Percentiles rank a stretch among this genome's conserved stretches.
Conservation (phyloP, 2,329 filamentous ascomycete species). For the Delphinella strobiligena region DNA sequence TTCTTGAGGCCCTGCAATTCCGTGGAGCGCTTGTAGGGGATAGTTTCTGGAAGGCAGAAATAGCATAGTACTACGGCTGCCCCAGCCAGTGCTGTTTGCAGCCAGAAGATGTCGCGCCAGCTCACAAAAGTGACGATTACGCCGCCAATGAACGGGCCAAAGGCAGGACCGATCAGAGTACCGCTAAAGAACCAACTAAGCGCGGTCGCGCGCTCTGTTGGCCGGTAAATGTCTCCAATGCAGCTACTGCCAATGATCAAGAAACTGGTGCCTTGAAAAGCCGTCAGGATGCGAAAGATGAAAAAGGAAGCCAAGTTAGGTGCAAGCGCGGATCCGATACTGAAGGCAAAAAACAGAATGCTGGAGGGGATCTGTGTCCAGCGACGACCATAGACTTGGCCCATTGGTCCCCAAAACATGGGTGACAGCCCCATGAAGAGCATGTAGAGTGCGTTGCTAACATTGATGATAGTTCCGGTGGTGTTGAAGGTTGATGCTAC, state of each 20-base stretch:
- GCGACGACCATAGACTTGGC: conserved; percentile 34
- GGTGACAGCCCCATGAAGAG: conserved; percentile 60
- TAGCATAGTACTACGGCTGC: conserved; percentile 47
- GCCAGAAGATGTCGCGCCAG: conserved; percentile 69
- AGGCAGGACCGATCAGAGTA: conserved; percentile 58
- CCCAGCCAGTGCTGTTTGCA: conserved; percentile 58
- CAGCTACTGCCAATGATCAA: conserved; percentile 59
- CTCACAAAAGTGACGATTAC: conserved; percentile 63
- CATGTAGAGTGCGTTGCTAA: conserved; percentile 65
- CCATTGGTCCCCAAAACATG: conserved; percentile 61
- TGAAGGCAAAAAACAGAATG: conserved; percentile 54
- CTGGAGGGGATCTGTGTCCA: conserved; percentile 45
- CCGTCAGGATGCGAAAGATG: conserved; percentile 61
- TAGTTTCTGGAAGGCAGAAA: conserved; percentile 61
- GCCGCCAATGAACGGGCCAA: conserved; percentile 60
- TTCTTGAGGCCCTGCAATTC: conserved; percentile 47
- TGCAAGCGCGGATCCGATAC: conserved; percentile 59
- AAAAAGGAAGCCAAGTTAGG: conserved; percentile 62
- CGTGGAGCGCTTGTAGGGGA: conserved; percentile 49
- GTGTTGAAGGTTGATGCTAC: conserved; percentile 54
- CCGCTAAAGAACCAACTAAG: conserved; percentile 63
- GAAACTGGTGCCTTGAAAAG: conserved; percentile 64
- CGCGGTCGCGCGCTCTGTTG: conserved; percentile 57
- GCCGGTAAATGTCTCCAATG: conserved; percentile 46
- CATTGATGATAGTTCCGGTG: conserved; percentile 56